Percentiles rank a stretch among this genome's conserved stretches.
These are phyloP conservation scores for Yamadazyma takamatsuzukensis DNA, from an alignment of 805 yeast species.

Conservation along the genomic window DNA sequence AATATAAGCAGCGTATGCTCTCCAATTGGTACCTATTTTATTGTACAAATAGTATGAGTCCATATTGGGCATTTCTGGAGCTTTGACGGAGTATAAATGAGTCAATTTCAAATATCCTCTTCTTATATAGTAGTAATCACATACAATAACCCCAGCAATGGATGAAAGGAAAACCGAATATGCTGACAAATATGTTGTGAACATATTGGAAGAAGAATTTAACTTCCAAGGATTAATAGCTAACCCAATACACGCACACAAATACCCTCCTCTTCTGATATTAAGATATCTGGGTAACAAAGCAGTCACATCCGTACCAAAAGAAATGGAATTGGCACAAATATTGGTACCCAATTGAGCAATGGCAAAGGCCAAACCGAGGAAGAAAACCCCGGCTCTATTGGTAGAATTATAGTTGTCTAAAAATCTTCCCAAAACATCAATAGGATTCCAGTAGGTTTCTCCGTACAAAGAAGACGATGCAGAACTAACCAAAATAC, in stretches of 20 bases:
- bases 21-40: slow-evolving; percentile 70
- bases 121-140: slow-evolving; percentile 53
- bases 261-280: slow-evolving; percentile 39
- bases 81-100: slow-evolving; percentile 56
- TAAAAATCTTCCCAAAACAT: slow-evolving; percentile 64
- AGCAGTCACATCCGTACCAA: slow-evolving; percentile 41
- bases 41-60: slow-evolving; percentile 55
- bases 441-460: slow-evolving; percentile 82
- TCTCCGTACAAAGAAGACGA: slow-evolving; percentile 63
- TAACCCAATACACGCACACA: slow-evolving; percentile 39
- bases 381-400: slow-evolving; percentile 42
- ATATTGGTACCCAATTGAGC: slow-evolving; percentile 43
- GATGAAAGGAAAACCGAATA: slow-evolving; percentile 42
- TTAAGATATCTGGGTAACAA: slow-evolving; percentile 36
- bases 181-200: slow-evolving; percentile 42
- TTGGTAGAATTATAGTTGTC: slow-evolving; percentile 34
- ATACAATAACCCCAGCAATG: slow-evolving; percentile 40
- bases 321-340: slow-evolving; percentile 39
- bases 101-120: slow-evolving; percentile 63
- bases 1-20: slow-evolving; percentile 77
- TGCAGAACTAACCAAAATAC: slow-evolving; percentile 81
- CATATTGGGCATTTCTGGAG: slow-evolving; percentile 27
- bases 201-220: slow-evolving; percentile 33
- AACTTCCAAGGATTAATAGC: slow-evolving; percentile 42
- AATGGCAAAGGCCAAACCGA: slow-evolving; percentile 36